A percentile compares a stretch with the other conserved stretches of the same genome.
Evolutionary conservation across 2,329 filamentous ascomycete genomes (phyloP).

Genomic region (Colletotrichum tamarilloi): DNA sequence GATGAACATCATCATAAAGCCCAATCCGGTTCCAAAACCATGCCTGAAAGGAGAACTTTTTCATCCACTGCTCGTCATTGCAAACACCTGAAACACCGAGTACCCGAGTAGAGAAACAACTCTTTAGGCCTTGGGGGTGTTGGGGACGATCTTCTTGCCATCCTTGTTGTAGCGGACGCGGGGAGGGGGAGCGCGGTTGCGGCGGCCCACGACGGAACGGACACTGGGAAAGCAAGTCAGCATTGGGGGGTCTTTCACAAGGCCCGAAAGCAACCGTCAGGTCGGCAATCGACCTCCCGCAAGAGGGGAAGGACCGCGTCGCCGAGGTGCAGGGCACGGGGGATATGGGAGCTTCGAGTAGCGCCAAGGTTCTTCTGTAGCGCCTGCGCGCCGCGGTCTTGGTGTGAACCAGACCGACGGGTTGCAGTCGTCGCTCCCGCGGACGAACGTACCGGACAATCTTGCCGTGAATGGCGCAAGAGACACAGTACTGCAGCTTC

Average conservation of each 20-base stretch:
- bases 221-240: conserved; percentile 75
- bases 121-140: conserved; percentile 72
- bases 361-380: conserved; percentile 72
- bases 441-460: conserved; percentile 95
- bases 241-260: conserved; percentile 29
- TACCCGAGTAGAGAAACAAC: not conserved
- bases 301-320: not conserved
- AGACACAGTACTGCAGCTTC: conserved; percentile 99
- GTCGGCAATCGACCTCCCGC: not conserved
- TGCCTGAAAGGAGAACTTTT: conserved; percentile 36
- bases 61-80: conserved; percentile 32
- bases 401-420: conserved; percentile 11
- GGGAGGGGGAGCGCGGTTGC: conserved; percentile 98
- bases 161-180: conserved; percentile 99
- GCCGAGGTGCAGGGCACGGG: not conserved
- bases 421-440: conserved; percentile 69
- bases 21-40: conserved; percentile 35
- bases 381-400: conserved; percentile 53
- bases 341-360: conserved; percentile 45
- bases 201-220: conserved; percentile 94
- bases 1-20: conserved; percentile 34
- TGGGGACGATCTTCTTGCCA: conserved; percentile 97
- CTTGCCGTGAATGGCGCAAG: conserved; percentile 99
- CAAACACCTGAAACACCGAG: conserved; percentile 1
- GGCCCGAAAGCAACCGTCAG: conserved; percentile 1